These are phyloP conservation scores for Dichotomopilus funicola DNA, from an alignment of 2,329 filamentous ascomycete genomes.

Conservation along the genomic window DNA sequence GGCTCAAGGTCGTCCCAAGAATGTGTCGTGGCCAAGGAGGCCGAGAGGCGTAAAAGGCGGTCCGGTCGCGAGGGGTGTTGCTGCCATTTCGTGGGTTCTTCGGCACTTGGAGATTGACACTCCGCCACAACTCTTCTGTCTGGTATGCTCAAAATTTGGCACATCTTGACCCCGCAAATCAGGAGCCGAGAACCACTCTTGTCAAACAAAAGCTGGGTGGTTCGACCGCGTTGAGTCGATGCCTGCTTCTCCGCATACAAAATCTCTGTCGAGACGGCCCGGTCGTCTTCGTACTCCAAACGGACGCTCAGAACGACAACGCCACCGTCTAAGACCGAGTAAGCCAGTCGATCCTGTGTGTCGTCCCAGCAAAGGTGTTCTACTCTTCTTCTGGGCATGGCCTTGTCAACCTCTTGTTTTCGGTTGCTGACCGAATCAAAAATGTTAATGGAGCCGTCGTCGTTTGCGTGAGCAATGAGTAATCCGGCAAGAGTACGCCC, in stretches of 20 bases:
- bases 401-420: constrained; percentile 10
- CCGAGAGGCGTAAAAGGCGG: background rate
- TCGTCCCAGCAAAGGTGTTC: constrained; percentile 12
- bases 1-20: background rate
- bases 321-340: constrained; percentile 11
- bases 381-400: constrained; percentile 1
- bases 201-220: constrained; percentile 12
- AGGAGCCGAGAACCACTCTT: constrained; percentile 1
- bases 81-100: background rate
- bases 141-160: background rate
- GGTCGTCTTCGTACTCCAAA: background rate
- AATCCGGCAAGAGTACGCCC: background rate
- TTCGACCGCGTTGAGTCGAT: background rate
- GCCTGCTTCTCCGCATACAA: constrained; percentile 1
- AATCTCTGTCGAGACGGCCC: background rate
- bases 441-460: constrained; percentile 14
- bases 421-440: constrained; percentile 9
- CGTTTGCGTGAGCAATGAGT: constrained; percentile 13
- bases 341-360: constrained; percentile 12
- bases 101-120: background rate
- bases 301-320: constrained; percentile 1
- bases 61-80: background rate
- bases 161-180: constrained; percentile 1
- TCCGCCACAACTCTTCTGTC: background rate
- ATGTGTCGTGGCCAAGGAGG: background rate